Evolutionary conservation across 257 asterid genomes (phyloP), one percentile per base, ranked within the genome.

Genomic region (Penstemon davidsonii): DNA sequence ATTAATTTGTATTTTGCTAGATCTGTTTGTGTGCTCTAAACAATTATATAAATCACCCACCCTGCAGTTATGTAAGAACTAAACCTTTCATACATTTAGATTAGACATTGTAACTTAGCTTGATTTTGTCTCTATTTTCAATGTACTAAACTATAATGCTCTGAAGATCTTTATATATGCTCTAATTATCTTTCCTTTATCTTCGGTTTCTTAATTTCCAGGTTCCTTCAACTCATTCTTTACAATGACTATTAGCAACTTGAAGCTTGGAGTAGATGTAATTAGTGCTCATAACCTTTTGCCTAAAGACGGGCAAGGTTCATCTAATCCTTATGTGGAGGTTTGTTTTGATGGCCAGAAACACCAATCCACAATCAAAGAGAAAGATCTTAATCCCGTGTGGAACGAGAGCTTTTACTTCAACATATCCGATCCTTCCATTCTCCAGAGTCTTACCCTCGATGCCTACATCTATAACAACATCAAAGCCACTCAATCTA

Each of bases 301-400:
- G 59, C 87, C 98, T 4, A 92, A 92, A 77, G 95, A 92, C 37
- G 97, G 98, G 3, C 92, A 89, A 66, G 98, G 98, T 61, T 92
- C 98, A 5, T 89, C 96, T 19, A 89, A 80, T 68, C 70, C 98
- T 53, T 90, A 73, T 58, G 97, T 86, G 53, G 98, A 92, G 66
- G 91, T 92, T 51, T 68, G 73, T 69, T 92, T 89, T 15, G 88
- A 92, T 12, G 95, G 90, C 61, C 96, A 87, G 74, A 84, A 76
- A 68, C 85, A 77, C 74, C 95, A 88, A 15, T 86, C 96, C 47
- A 88, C 95, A 19, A 77, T 79, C 78, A 89, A 89, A 70, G 96
- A 92, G 41, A 92, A 82, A 50, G 98, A 89, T 76, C 89, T 92
- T 8, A 83, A 83, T 75, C 98, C 96, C 1, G 84, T 85, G 51